phyloP scores from a whole-genome alignment of 176 grass and related monocot genomes.

The Cymbopogon citratus region DNA sequence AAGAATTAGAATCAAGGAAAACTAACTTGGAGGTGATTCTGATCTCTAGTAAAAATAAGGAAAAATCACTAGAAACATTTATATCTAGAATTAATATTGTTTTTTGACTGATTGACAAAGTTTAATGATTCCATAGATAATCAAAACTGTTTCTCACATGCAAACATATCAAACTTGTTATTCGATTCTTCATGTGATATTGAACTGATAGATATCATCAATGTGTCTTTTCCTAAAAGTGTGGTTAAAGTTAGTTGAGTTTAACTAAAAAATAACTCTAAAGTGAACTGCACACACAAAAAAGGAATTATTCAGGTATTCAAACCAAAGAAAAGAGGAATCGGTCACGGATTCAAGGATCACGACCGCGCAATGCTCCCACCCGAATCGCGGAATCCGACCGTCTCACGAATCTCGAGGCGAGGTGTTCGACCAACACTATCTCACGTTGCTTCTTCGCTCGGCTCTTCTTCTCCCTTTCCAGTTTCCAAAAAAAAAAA shows the following conservation, averaged over 20 bases:
- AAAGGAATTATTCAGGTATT: too few species aligned
- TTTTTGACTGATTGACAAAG: not conserved
- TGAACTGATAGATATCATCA: not conserved
- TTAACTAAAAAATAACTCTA: not conserved
- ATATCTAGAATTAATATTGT: not conserved
- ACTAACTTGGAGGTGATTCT: too few species aligned
- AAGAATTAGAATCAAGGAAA: not conserved
- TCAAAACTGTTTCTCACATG: not conserved
- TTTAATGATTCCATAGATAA: not conserved
- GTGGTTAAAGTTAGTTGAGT: not conserved
- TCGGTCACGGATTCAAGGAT: not conserved
- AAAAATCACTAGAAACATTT: not conserved
- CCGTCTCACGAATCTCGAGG: constrained; percentile 3
- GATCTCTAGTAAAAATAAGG: too few species aligned
- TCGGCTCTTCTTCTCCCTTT: not conserved
- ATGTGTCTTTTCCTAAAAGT: not conserved
- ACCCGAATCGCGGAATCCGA: not conserved
- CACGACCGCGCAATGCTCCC: not conserved
- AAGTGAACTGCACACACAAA: not conserved
- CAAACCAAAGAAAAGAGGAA: not conserved
- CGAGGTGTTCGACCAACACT: not conserved
- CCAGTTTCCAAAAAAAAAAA: not conserved
- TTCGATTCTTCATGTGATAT: not conserved
- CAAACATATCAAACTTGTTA: not conserved
- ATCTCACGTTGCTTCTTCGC: not conserved